phyloP scores from a whole-genome alignment of 441 rosid genomes.

The Erodium moschatum region DNA sequence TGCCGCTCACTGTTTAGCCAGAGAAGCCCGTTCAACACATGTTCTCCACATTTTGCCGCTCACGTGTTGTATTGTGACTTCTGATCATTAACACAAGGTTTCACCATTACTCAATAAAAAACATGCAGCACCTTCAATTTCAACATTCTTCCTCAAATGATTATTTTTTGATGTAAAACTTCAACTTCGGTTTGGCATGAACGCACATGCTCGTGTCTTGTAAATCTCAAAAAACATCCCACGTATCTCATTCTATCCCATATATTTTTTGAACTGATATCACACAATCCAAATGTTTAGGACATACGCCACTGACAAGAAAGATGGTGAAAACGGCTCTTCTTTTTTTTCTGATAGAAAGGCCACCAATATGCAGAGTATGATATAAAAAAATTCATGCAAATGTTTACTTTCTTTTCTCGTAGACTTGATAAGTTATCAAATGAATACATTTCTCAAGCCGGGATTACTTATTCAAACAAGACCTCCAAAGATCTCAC shows the following conservation, averaged over 20 bases:
- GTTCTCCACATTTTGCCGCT: too few species aligned
- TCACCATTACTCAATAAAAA: too few species aligned
- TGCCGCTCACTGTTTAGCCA: too few species aligned
- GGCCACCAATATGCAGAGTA: background rate
- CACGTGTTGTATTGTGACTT: too few species aligned
- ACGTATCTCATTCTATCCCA: background rate
- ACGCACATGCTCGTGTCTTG: too few species aligned
- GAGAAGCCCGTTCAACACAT: too few species aligned
- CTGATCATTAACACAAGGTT: too few species aligned
- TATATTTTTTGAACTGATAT: background rate
- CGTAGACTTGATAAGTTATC: conserved; percentile 24
- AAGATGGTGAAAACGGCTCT: background rate
- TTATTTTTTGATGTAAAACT: too few species aligned
- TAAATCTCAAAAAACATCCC: too few species aligned
- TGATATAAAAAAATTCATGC: background rate
- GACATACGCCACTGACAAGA: background rate
- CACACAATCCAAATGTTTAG: background rate
- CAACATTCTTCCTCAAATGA: too few species aligned
- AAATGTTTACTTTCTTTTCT: conserved; percentile 3
- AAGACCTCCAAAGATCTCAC: background rate
- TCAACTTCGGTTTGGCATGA: too few species aligned
- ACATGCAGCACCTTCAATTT: too few species aligned
- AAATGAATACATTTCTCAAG: conserved; percentile 35
- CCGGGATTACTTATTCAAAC: conserved; percentile 28
- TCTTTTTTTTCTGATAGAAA: background rate